Percentiles rank a stretch among this genome's conserved stretches.
These are phyloP conservation scores for Talaromyces liani DNA, from an alignment of 495 filamentous ascomycete genomes.

Conservation along the genomic window DNA sequence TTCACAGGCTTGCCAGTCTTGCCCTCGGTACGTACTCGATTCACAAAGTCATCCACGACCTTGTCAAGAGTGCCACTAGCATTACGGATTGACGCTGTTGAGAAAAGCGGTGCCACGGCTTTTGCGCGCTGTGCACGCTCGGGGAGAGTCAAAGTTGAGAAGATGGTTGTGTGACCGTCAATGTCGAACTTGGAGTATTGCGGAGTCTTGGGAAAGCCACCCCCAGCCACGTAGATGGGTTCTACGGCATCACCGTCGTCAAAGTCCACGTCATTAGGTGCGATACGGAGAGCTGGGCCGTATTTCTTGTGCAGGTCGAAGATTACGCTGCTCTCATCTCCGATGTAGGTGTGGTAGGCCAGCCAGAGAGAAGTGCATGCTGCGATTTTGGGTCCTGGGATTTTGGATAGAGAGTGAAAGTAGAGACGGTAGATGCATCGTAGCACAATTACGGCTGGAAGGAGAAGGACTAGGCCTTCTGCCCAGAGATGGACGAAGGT, in stretches of 20 bases:
- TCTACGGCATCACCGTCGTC: conserved; percentile 32
- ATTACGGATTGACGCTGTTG: conserved; percentile 28
- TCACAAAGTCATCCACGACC: conserved; percentile 32
- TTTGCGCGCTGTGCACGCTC: conserved; percentile 38
- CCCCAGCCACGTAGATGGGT: conserved; percentile 35
- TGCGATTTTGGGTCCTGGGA: conserved; percentile 34
- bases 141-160: conserved; percentile 32
- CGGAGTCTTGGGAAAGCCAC: conserved; percentile 39
- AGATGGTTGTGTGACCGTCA: conserved; percentile 42
- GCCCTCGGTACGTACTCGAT: conserved; percentile 21
- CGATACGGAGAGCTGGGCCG: conserved; percentile 38
- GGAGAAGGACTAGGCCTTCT: background rate
- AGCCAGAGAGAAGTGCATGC: conserved; percentile 33
- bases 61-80: conserved; percentile 18
- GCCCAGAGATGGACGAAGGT: background rate
- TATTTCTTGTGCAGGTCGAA: conserved; percentile 31
- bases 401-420: conserved; percentile 26
- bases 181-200: conserved; percentile 47
- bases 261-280: conserved; percentile 42
- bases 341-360: conserved; percentile 33
- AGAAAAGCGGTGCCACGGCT: conserved; percentile 41
- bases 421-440: conserved; percentile 20
- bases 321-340: conserved; percentile 29
- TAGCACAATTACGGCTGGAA: background rate
- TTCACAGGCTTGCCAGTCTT: conserved; percentile 27